Evolutionary conservation across 2,329 filamentous ascomycete species (phyloP).

Genomic region (Blumeria graminis): DNA sequence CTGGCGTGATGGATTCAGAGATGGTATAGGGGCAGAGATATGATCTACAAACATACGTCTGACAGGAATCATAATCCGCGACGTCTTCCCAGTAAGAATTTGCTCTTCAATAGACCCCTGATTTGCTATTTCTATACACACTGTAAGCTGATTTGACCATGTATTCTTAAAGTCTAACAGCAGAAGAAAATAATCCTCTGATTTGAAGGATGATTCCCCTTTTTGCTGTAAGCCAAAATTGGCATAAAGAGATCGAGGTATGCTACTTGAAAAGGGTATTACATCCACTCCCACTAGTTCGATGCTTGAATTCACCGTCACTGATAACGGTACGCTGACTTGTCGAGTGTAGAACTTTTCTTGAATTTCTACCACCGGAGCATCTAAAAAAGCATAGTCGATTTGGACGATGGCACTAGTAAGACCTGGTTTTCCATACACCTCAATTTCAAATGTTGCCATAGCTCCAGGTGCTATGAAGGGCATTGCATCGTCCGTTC

Average conservation of each 20-base stretch:
- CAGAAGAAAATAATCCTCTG: slow-evolving; percentile 51
- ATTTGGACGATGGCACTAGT: slow-evolving; percentile 60
- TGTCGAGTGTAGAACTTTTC: slow-evolving; percentile 67
- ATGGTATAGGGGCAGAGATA: slow-evolving; percentile 54
- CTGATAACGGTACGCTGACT: slow-evolving; percentile 52
- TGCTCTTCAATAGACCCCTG: slow-evolving; percentile 19
- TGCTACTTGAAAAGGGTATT: slow-evolving; percentile 42
- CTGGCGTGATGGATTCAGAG: slow-evolving; percentile 55
- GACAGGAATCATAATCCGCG: slow-evolving; percentile 51
- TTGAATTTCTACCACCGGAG: slow-evolving; percentile 38
- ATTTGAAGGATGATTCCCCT: slow-evolving; percentile 15
- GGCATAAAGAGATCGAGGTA: slow-evolving; percentile 37
- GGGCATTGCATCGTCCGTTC: slow-evolving; percentile 24
- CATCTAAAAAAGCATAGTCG: slow-evolving; percentile 65
- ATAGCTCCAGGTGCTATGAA: slow-evolving; percentile 43
- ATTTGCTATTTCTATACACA: slow-evolving; percentile 27
- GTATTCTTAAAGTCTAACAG: slow-evolving; percentile 70
- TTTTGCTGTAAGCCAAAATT: slow-evolving; percentile 5
- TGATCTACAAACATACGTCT: slow-evolving; percentile 54
- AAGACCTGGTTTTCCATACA: slow-evolving; percentile 66
- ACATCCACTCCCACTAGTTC: slow-evolving; percentile 64
- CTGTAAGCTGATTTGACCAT: slow-evolving; percentile 58
- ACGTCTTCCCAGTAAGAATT: slow-evolving; percentile 43
- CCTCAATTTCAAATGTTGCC: slow-evolving; percentile 56
- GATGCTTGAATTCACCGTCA: slow-evolving; percentile 81